Evolutionary conservation across 441 rosid genomes (phyloP), one percentile per base, ranked within the genome.

Genomic region (Corymbia citriodora): DNA sequence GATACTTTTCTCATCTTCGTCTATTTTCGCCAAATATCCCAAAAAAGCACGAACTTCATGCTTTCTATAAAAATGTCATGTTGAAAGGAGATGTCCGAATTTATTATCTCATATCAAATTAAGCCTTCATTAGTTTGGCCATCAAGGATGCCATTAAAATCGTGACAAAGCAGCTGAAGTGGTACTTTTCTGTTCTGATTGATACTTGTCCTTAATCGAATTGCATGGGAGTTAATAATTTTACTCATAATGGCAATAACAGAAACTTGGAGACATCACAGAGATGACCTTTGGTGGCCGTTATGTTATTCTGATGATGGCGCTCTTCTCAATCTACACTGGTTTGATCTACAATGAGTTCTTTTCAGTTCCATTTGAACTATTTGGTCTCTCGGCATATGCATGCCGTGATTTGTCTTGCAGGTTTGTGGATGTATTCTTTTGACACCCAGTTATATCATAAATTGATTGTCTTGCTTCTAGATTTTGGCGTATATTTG

Each of bases 281-380:
- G 90, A 89, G 88, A 89, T 89, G 90, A 81, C 83, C 25, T 89
- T 89, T 17, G 90, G 90, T 81, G 90, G 90, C 68, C 90, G 90
- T 57, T 89, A 89, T 9, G 90, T 89, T 40, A 79, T 89, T 87
- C 90, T 89, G 63, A 55, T 89, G 72, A 89, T 89, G 90, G 40
- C 90, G 21, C 29, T 89, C 68, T 89, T 89, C 83, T 89, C 90
- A 89, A 89, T 89, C 49, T 89, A 89, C 74, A 49, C 87, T 6
- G 90, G 90, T 12, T 89, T 89, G 90, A 89, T 89, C 87, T 89
- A 89, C 87, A 89, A 89, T 81, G 90, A 89, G 83, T 89, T 89
- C 87, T 89, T 89, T 81, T 89, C 90, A 21, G 88, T 89, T 89
- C 90, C 90, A 55, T 89, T 89, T 89, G 87, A 89, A 33, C 83